Base-by-base conservation (phyloP, 2,329 filamentous ascomycete genomes). In the Penicillium janthinellum region DNA sequence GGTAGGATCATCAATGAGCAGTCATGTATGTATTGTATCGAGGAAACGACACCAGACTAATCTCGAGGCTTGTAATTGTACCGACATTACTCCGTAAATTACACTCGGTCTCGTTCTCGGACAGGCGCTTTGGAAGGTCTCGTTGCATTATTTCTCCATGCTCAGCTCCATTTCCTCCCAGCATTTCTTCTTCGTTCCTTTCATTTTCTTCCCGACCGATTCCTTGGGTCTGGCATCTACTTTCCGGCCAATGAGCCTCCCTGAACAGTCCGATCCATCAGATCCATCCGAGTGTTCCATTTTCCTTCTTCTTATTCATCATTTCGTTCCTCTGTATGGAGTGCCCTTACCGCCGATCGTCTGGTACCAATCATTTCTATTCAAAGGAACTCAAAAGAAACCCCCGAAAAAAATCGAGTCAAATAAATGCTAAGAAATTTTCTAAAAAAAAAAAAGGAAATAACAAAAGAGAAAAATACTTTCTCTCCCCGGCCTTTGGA, bases 301-400 rank as follows among this genome's bases (percentile, higher is more conserved):
- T 45, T 45, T 45, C 22, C 38, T 39, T 12, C 42, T 15, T 45
- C 41, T 44, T 44, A 44, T 44, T 25, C 41, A 47, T 34, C 44
- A 11, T 17, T 17, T 34, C 28, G 14, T 47, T 28, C 14, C 4
- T 31, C 31, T 8, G 31, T 31, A 31, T 10, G 8, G 31, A 31
- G 31, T 31, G 7, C 28, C 28, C 47, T 49, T 49, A 28, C 47
- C 47, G 47, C 28, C 17, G n/a, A 12, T 49, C 37, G 51, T 50
- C 57, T 57, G 35, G 45, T 53, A 59, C 65, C 65, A 69, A 69
- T 71, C 61, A 65, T 44, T 60, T 65, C 51, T 53, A 58, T 58
- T 48, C 31, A 38, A 50, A 37, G 14, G 48, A 20, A 38, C 5
- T 1, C 15, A 37, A 37, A 22, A 22, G 34, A 37, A 20, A 50